Evolutionary conservation across 2,329 filamentous ascomycete species (phyloP), one percentile per base, ranked within the genome.

Genomic region (Colletotrichum sp.): DNA sequence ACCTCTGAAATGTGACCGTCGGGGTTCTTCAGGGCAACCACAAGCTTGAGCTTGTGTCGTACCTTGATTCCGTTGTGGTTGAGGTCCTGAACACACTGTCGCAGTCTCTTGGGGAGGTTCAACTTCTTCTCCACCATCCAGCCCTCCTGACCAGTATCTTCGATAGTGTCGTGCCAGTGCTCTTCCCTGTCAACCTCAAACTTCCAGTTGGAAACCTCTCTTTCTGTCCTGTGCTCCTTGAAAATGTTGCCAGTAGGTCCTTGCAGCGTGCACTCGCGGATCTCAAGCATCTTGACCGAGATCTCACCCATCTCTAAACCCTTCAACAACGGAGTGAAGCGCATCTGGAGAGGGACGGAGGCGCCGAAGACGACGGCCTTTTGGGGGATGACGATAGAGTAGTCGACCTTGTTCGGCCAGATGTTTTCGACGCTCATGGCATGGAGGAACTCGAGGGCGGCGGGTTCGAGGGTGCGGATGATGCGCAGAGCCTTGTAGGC

Each of bases 321-420:
- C 85, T 99, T 99, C 68, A 98, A 88, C 3, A 99, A 88, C 0
- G 96, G 96, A 2, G 96, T 95, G 78, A 99, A 93, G 78, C 95
- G 92, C 87, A 98, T 96, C 80, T 98, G 93, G 76, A 98, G 90
- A 2, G 93, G 92, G 65, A 99, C 93, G 26, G 90, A 90, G n/a
- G 95, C 98, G 66, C 97, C 97, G 81, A 98, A 98, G 21, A 98
- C 94, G 70, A 98, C 94, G 3, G 97, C 97, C 87, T 98, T 98
- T 81, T 95, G 96, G 1, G 97, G 96, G 13, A 98, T 95, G 74
- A 95, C 92, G 78, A 99, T 96, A 34, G 95, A 96, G 86, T 99
- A 99, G 83, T 98, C 95, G 80, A 99, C 92, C 88, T 99, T 99
- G 87, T 98, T 97, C 8, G 96, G 95, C 97, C 97, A 99, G 78